A percentile compares a stretch with the other conserved stretches of the same genome.
Evolutionary conservation across 2,329 filamentous ascomycete species (phyloP).

Genomic region (Raffaelea albimanens): DNA sequence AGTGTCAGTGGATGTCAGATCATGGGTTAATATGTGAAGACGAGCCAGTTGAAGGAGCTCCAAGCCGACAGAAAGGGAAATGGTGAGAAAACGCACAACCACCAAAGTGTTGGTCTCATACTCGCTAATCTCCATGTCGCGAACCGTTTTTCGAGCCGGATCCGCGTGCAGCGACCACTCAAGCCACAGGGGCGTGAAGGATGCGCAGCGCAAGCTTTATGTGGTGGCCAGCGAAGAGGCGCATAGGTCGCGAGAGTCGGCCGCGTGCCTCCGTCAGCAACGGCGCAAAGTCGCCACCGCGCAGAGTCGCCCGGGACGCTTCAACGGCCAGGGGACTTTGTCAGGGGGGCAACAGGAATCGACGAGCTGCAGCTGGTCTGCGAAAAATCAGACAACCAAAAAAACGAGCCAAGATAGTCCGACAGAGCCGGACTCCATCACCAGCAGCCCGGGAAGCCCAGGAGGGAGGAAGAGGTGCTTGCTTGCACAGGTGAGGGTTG

Average conservation of each 20-base stretch:
- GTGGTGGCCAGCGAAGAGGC: not conserved
- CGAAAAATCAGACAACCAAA: not conserved
- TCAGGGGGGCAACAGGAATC: too few species aligned
- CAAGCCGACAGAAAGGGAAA: too few species aligned
- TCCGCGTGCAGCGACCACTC: constrained; percentile 9
- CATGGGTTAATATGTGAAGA: constrained; percentile 1
- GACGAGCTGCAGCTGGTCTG: too few species aligned
- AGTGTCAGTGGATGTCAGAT: too few species aligned
- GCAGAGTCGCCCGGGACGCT: too few species aligned
- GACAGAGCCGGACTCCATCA: constrained; percentile 27
- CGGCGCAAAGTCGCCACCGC: too few species aligned
- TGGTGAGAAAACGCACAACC: constrained; percentile 33
- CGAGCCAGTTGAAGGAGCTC: too few species aligned
- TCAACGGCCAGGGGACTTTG: too few species aligned
- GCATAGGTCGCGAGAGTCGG: not conserved
- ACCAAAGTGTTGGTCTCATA: constrained; percentile 53
- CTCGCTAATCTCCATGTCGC: constrained; percentile 54
- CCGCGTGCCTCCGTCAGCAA: too few species aligned
- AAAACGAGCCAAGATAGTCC: constrained; percentile 1
- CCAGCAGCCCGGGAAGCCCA: constrained; percentile 12
- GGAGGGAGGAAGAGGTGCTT: not conserved
- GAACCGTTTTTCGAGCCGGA: constrained; percentile 15
- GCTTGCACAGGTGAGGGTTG: not conserved
- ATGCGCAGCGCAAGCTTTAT: constrained; percentile 3
- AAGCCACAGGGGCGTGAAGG: constrained; percentile 6